A percentile compares a stretch with the other conserved stretches of the same genome.
Conservation (phyloP, 2,329 filamentous ascomycete genomes). For the Thermoascus crustaceus region DNA sequence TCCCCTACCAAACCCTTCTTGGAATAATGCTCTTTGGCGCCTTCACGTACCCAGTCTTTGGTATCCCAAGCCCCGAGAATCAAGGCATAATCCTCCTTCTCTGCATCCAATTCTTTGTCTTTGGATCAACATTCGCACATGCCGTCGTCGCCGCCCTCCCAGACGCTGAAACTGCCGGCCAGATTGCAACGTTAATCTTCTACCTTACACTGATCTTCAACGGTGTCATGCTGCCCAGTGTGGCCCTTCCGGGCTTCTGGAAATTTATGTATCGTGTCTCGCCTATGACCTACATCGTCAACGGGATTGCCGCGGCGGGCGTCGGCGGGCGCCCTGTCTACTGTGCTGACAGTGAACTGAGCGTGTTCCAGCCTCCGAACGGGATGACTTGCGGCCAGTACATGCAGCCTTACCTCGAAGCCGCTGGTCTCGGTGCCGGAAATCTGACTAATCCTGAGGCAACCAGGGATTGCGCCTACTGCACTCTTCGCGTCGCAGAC, state of each 20-base stretch:
- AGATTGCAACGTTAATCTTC: conserved; percentile 68
- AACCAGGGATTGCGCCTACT: conserved; percentile 46
- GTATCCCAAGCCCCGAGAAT: conserved; percentile 55
- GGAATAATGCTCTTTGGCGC: conserved; percentile 67
- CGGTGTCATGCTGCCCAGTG: conserved; percentile 57
- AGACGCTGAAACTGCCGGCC: conserved; percentile 65
- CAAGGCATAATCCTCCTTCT: conserved; percentile 74
- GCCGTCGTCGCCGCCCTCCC: conserved; percentile 70
- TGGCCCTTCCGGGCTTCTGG: conserved; percentile 64
- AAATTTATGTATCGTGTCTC: conserved; percentile 76
- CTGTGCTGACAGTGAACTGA: conserved; percentile 63
- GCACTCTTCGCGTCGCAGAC: conserved; percentile 29
- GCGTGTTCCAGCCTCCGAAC: conserved; percentile 55
- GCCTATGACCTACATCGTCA: conserved; percentile 74
- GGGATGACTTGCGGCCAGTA: conserved; percentile 56
- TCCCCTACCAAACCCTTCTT: conserved; percentile 73
- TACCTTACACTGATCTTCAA: conserved; percentile 67
- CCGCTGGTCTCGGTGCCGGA: conserved; percentile 37
- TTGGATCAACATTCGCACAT: conserved; percentile 72
- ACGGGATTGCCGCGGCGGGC: conserved; percentile 61
- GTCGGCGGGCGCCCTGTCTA: conserved; percentile 58
- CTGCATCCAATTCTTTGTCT: conserved; percentile 66
- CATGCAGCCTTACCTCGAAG: conserved; percentile 42
- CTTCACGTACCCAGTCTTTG: conserved; percentile 75
- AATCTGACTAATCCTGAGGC: conserved; percentile 45